A percentile compares a stretch with the other conserved stretches of the same genome.
Evolutionary conservation across 2,329 filamentous ascomycete species (phyloP).

Genomic region (Trematosphaeria pertusa): DNA sequence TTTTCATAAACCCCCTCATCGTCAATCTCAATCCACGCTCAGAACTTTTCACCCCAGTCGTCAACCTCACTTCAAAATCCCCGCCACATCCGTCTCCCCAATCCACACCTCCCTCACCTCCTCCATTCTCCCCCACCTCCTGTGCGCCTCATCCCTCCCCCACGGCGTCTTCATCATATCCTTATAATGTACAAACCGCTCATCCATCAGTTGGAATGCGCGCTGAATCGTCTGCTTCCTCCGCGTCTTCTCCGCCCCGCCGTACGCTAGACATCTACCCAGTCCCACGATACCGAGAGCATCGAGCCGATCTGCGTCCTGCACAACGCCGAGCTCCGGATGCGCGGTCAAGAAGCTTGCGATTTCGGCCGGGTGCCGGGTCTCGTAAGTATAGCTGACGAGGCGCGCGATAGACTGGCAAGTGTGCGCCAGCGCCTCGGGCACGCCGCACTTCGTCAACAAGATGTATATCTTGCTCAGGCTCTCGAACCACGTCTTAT

Average conservation of each 20-base stretch:
- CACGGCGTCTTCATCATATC: not conserved
- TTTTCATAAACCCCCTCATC: no score
- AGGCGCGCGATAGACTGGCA: not conserved
- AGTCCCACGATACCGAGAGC: conserved; percentile 84
- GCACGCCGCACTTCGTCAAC: not conserved
- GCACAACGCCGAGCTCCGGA: conserved; percentile 79
- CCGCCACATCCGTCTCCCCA: no score
- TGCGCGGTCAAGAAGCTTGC: not conserved
- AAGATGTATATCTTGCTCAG: not conserved
- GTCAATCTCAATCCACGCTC: no score
- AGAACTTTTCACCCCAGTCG: no score
- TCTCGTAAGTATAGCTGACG: not conserved
- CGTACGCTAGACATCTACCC: conserved; percentile 66
- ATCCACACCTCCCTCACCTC: no score
- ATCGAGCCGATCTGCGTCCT: conserved; percentile 87
- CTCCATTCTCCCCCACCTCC: no score
- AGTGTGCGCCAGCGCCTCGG: not conserved
- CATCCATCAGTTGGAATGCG: no score
- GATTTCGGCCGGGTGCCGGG: not conserved
- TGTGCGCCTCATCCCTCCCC: not conserved
- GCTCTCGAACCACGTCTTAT: not conserved
- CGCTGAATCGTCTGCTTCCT: no score
- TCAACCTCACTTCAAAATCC: no score
- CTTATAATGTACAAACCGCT: no score
- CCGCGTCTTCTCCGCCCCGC: no score